Evolutionary conservation across 2,329 filamentous ascomycete species (phyloP).

Genomic region (Venturiaceae sp.): DNA sequence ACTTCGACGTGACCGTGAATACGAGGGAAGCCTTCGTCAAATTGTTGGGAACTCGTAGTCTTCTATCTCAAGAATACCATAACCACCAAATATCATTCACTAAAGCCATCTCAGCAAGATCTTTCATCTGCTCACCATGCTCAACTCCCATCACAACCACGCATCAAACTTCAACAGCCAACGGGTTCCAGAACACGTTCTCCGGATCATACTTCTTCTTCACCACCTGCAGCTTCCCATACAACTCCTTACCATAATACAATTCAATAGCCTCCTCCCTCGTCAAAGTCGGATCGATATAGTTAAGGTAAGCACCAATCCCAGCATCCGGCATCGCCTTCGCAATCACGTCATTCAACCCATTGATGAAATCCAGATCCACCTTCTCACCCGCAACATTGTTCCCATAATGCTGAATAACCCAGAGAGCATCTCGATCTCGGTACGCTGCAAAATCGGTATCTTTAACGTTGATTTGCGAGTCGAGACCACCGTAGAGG

Average conservation of each 20-base stretch:
- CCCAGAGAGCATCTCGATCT: conserved; percentile 21
- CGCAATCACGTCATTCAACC: conserved; percentile 14
- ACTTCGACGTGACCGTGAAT: too few species aligned
- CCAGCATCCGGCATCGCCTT: conserved; percentile 10
- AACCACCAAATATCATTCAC: too few species aligned
- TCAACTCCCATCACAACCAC: too few species aligned
- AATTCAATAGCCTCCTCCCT: conserved; percentile 15
- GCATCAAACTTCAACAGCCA: neutral
- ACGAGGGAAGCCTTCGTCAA: too few species aligned
- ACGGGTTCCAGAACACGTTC: conserved; percentile 1
- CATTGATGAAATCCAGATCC: conserved; percentile 7
- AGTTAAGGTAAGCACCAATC: conserved; percentile 21
- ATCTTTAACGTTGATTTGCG: conserved; percentile 18
- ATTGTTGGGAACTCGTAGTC: too few species aligned
- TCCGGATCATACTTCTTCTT: conserved; percentile 8
- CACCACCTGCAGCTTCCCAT: neutral
- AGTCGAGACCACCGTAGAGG: conserved; percentile 25
- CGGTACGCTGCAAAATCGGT: conserved; percentile 17
- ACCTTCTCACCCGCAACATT: conserved; percentile 11
- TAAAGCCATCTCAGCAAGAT: too few species aligned
- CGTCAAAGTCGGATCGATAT: conserved; percentile 18
- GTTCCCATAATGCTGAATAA: conserved; percentile 20
- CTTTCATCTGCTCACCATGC: too few species aligned
- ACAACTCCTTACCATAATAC: conserved; percentile 18
- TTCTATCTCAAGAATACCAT: too few species aligned